A percentile compares a stretch with the other conserved stretches of the same genome.
Evolutionary conservation across 352 stramenopile species (phyloP).

Genomic region (Plasmopara halstedii): DNA sequence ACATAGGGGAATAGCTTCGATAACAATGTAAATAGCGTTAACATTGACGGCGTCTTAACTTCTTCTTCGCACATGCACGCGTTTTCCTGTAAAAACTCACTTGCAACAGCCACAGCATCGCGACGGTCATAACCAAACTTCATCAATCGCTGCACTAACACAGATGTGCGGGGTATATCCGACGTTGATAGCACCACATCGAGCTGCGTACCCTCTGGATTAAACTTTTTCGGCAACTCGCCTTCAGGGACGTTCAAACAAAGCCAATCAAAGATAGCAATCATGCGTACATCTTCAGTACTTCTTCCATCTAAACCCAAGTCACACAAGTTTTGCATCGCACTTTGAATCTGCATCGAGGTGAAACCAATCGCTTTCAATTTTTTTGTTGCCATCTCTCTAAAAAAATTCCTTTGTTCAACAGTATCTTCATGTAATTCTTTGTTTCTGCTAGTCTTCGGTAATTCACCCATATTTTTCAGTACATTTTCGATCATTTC

Average conservation of each 20-base stretch:
- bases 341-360: conserved; percentile 36
- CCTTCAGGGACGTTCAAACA: conserved; percentile 70
- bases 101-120: conserved; percentile 40
- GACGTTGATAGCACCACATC: conserved; percentile 56
- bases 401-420: conserved; percentile 2
- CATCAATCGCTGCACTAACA: conserved; percentile 67
- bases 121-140: conserved; percentile 70
- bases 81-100: conserved; percentile 27
- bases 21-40: conserved; percentile 32
- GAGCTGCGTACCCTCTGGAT: conserved; percentile 84
- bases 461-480: conserved; percentile 29
- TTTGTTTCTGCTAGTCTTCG: conserved; percentile 3
- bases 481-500: conserved; percentile 85
- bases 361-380: conserved; percentile 57
- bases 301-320: conserved; percentile 8
- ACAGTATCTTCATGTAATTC: background rate
- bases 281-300: conserved; percentile 21
- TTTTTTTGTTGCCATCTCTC: conserved; percentile 16
- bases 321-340: conserved; percentile 20
- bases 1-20: conserved; percentile 35
- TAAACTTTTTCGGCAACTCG: conserved; percentile 79
- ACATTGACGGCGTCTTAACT: conserved; percentile 28
- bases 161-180: conserved; percentile 12
- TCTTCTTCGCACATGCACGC: conserved; percentile 19
- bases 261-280: conserved; percentile 64